Conservation (phyloP, 768 basidiomycete species). For the Kwoniella dendrophila region DNA sequence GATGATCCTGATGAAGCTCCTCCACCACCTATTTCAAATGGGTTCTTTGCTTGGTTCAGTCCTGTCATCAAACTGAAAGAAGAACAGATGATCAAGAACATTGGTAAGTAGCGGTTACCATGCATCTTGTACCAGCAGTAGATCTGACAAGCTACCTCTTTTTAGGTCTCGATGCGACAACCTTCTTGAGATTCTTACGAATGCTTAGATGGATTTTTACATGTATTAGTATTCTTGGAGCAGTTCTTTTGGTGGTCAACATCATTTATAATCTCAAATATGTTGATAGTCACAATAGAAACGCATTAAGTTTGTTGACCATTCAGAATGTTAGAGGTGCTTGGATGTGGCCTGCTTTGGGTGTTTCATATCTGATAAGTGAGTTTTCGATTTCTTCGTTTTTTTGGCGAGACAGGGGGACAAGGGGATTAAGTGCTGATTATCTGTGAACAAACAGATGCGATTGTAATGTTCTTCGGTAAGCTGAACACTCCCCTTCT, state of each 20-base stretch:
- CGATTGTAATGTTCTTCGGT: slow-evolving; percentile 46
- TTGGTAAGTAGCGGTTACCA: slow-evolving; percentile 42
- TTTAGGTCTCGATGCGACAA: slow-evolving; percentile 92
- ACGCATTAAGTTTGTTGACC: slow-evolving; percentile 63
- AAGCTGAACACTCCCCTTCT: too few species aligned
- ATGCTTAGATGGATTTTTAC: slow-evolving; percentile 65
- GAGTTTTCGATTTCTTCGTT: slow-evolving; percentile 11
- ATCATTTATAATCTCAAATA: slow-evolving; percentile 76
- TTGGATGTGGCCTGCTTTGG: slow-evolving; percentile 81
- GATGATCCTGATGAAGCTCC: slow-evolving; percentile 57
- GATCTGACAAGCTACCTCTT: too few species aligned
- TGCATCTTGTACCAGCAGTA: not conserved
- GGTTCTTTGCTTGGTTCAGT: slow-evolving; percentile 84
- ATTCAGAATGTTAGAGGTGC: slow-evolving; percentile 77
- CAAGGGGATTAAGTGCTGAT: slow-evolving; percentile 6
- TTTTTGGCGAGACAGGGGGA: not conserved
- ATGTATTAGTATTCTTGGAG: slow-evolving; percentile 40
- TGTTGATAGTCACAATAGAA: slow-evolving; percentile 60
- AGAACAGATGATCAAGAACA: slow-evolving; percentile 69
- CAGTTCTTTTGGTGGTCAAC: slow-evolving; percentile 78
- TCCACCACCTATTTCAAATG: slow-evolving; percentile 69
- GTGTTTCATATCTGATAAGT: slow-evolving; percentile 77
- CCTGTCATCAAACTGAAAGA: slow-evolving; percentile 82
- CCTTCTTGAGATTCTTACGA: slow-evolving; percentile 87
- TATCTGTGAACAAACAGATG: slow-evolving; percentile 19